Conservation (phyloP, 1,284 basidiomycete genomes). For the Mycena citricolor region DNA sequence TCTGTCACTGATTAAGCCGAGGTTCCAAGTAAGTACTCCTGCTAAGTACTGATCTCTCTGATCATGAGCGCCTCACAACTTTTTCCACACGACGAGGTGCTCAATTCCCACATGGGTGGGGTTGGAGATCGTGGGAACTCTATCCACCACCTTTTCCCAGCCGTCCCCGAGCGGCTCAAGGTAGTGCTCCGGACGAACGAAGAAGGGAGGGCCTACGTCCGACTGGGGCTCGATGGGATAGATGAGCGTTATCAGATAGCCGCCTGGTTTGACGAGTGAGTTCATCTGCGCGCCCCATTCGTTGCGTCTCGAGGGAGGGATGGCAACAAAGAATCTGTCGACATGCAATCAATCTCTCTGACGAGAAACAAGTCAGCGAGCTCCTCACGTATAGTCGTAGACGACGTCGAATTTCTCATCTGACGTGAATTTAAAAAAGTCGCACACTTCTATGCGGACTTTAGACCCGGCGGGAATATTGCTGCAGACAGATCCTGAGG, state of each 20-base stretch:
- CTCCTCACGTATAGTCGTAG: constrained; percentile 67
- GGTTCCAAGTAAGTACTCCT: too few species aligned
- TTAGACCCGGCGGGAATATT: constrained; percentile 25
- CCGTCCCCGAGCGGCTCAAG: constrained; percentile 48
- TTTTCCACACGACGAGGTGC: constrained; percentile 52
- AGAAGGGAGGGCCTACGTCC: constrained; percentile 60
- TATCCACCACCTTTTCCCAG: constrained; percentile 57
- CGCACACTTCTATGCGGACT: constrained; percentile 39
- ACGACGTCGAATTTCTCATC: constrained; percentile 53
- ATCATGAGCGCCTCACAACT: too few species aligned
- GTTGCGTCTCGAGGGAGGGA: constrained; percentile 51
- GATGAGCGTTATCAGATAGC: constrained; percentile 62
- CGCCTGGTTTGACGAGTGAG: constrained; percentile 54
- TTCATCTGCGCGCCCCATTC: constrained; percentile 63
- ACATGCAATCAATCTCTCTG: not conserved
- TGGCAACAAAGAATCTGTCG: constrained; percentile 68
- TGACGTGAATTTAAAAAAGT: constrained; percentile 55
- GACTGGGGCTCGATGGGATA: constrained; percentile 42
- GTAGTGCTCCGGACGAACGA: constrained; percentile 59
- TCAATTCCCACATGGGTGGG: constrained; percentile 46
- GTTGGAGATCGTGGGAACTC: constrained; percentile 44
- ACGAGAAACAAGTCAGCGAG: not conserved
- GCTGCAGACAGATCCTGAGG: constrained; percentile 12
- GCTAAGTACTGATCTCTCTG: too few species aligned
- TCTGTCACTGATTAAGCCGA: too few species aligned